phyloP scores from a whole-genome alignment of 768 basidiomycete species.

The Hemileccinum rubropunctum region DNA sequence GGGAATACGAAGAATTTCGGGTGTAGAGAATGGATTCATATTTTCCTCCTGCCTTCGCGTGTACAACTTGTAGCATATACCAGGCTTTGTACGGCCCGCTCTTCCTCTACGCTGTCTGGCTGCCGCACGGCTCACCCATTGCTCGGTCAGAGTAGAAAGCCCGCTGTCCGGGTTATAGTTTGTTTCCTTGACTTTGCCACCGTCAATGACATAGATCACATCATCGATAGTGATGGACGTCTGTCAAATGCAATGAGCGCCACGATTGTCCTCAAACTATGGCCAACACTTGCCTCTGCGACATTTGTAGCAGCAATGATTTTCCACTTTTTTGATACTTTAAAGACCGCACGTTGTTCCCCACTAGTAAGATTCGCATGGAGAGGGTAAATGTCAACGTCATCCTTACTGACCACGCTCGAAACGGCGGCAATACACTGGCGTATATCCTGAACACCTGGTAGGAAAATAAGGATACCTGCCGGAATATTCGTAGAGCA shows the following conservation, averaged over 20 bases:
- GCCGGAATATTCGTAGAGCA: conserved; percentile 43
- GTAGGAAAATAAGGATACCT: conserved; percentile 83
- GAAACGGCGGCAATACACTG: conserved; percentile 67
- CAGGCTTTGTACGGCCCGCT: conserved; percentile 83
- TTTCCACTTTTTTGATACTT: conserved; percentile 64
- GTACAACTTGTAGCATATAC: conserved; percentile 86
- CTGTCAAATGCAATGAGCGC: conserved; percentile 33
- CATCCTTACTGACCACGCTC: conserved; percentile 24
- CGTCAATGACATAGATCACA: conserved; percentile 80
- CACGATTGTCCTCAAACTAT: too few species aligned
- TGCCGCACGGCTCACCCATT: conserved; percentile 75
- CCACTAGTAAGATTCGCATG: conserved; percentile 86
- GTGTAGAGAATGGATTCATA: conserved; percentile 72
- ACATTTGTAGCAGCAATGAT: conserved; percentile 90
- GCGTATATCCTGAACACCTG: conserved; percentile 87
- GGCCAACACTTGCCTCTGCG: conserved; percentile 60
- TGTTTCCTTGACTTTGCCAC: conserved; percentile 84
- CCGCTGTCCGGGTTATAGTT: conserved; percentile 67
- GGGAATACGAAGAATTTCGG: conserved; percentile 87
- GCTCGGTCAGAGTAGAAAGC: conserved; percentile 74
- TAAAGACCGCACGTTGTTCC: conserved; percentile 81
- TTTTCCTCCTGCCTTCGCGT: conserved; percentile 67
- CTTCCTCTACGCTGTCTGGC: conserved; percentile 84
- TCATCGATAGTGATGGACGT: conserved; percentile 93
- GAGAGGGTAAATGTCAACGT: conserved; percentile 65